Percentiles rank a stretch among this genome's conserved stretches.
These are phyloP conservation scores for Nyctanthes arbortristis DNA, from an alignment of 257 asterid species.

Conservation along the genomic window DNA sequence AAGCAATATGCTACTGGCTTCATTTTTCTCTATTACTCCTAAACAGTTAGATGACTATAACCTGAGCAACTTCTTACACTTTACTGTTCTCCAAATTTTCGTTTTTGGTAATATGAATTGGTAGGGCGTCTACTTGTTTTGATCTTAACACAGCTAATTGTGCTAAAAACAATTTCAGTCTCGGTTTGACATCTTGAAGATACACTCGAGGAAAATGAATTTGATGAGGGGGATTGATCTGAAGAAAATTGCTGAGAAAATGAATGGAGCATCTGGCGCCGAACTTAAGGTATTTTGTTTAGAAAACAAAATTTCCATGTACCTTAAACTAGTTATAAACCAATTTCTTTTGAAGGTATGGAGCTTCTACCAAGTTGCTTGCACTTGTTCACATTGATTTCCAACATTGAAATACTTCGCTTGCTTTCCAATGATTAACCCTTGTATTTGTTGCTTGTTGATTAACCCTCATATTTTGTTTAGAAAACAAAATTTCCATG, in stretches of 20 bases:
- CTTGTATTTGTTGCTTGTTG: too few species aligned
- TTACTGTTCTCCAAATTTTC: not conserved
- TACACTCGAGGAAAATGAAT: constrained; percentile 77
- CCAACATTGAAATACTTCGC: not conserved
- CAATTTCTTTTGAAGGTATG: not conserved
- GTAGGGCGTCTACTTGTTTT: not conserved
- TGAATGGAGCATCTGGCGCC: constrained; percentile 79
- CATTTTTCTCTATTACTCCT: not conserved
- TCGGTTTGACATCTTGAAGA: constrained; percentile 68
- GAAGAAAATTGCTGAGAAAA: constrained; percentile 75
- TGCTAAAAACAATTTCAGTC: constrained; percentile 41
- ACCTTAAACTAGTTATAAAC: not conserved
- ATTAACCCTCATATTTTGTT: too few species aligned
- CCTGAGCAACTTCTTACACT: not conserved
- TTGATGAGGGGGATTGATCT: constrained; percentile 75
- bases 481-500: too few species aligned
- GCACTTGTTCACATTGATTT: not conserved
- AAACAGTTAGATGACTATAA: not conserved
- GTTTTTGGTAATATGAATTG: not conserved
- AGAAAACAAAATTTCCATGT: not conserved
- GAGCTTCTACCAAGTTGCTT: not conserved
- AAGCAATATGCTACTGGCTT: not conserved
- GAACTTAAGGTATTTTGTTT: constrained; percentile 60
- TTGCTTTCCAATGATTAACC: not conserved
- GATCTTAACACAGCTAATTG: constrained; percentile 12